Evolutionary conservation across 345 rosid genomes (phyloP), one percentile per base, ranked within the genome.

Genomic region (Streptanthus diversifolius): DNA sequence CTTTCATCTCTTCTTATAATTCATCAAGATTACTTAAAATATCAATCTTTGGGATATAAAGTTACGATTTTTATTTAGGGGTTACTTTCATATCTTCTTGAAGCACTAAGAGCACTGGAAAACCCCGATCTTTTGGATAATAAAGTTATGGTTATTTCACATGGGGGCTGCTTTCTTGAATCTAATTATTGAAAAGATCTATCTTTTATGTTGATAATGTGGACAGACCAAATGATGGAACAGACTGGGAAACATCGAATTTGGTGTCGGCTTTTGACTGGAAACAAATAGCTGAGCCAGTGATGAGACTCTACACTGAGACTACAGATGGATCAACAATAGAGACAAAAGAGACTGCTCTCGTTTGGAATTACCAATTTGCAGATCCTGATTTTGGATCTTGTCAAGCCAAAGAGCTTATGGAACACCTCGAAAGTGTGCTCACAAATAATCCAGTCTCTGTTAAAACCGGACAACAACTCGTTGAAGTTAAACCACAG

Each of bases 401-500:
- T 10, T 93, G 98, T 84, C 98, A 91, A 85, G 97, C 98, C 4
- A 91, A 91, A 82, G 98, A 91, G 81, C 98, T 93, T 48, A 78
- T 93, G 54, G 96, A 93, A 82, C 97, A 93, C 53, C 88, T 93
- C 7, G 96, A 91, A 78, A 91, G 97, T 43, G 97, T 93, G 66
- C 98, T 93, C 49, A 77, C 90, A 3, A 93, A 93, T 47, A 96
- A 91, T 61, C 93, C 97, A 0, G 98, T 93, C 75, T 81, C 96
- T 32, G 97, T 93, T 40, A 93, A 93, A 75, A 88, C 92, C 14
- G 91, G 96, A 54, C 97, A 80, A 37, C 87, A 86, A 81, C 85
- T 84, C 18, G 93, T 93, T n/a, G 97, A 91, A 85, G 97, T 91
- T 79, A 93, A 89, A 82, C 98, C 98, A 66, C 97, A 89, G 98